Base-by-base conservation (phyloP, 306 rosid genomes). In the Bauhinia variegata region DNA sequence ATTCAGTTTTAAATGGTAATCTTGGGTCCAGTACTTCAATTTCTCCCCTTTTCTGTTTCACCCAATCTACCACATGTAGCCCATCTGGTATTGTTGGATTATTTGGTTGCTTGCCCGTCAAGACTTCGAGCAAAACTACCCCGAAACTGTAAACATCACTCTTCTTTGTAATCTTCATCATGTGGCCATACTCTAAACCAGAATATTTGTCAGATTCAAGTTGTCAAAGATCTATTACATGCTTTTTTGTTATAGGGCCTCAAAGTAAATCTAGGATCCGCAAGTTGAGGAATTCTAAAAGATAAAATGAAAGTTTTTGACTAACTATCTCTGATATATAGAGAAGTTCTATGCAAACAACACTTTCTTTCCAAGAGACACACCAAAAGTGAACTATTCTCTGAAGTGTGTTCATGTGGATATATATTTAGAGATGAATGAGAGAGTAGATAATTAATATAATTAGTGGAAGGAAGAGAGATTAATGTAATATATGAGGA, bases 121-220 rank as follows among this genome's bases (percentile, higher is more conserved):
- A 39, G 11, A 84, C 87, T 72, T 86, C 92, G 39, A 86, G 19
- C 11, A 86, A 46, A 2, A 86, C 87, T 4, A n/a, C n/a, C n/a
- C n/a, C n/a, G n/a, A n/a, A n/a, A n/a, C n/a, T 86, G 9, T 86
- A 86, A 37, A 86, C 84, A 14, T 86, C 88, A 7, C 88, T 86
- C 57, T 86, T 86, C 71, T 80, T 86, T 14, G 86, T 83, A 14
- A 86, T 86, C 87, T 79, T 86, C 85, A 74, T 86, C 83, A 72
- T 84, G 54, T 79, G 77, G 46, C 87, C 85, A 32, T 83, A 86
- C 57, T 86, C 92, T 86, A 77, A 15, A 60, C 28, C 1, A 4
- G 1, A 32, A 11, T 6, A 59, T 19, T 7, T 5, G 32, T 54
- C 60, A 66, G 60, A 5, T 41, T 49, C 9, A 54, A 47, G 55